These are phyloP conservation scores for Cercospora nicotianae DNA, from an alignment of 2,329 filamentous ascomycete genomes.

Conservation along the genomic window DNA sequence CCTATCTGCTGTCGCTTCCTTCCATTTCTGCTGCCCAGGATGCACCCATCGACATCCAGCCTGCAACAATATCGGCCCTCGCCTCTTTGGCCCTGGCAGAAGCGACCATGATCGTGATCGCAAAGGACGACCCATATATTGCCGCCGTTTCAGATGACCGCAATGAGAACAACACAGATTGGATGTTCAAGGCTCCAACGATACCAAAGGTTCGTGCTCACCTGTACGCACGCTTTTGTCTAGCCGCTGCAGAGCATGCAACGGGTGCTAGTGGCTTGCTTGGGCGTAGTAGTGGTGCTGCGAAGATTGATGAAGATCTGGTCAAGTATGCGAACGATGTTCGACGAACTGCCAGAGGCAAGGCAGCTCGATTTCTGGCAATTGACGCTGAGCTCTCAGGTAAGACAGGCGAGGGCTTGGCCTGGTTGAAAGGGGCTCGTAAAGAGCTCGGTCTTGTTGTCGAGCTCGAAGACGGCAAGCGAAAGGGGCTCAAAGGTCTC, in stretches of 20 bases:
- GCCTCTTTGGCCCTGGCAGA: conserved; percentile 74
- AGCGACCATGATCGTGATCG: conserved; percentile 81
- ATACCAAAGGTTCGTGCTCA: conserved; percentile 87
- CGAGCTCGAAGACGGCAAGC: conserved; percentile 48
- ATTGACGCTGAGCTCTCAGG: conserved; percentile 83
- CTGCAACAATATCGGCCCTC: conserved; percentile 47
- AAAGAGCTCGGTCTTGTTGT: conserved; percentile 68
- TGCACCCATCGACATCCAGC: conserved; percentile 45
- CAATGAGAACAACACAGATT: conserved; percentile 82
- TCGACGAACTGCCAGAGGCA: conserved; percentile 71
- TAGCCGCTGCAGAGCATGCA: conserved; percentile 86
- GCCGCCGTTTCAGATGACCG: conserved; percentile 76
- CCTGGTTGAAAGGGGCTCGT: conserved; percentile 78
- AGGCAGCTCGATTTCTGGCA: conserved; percentile 85
- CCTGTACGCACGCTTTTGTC: conserved; percentile 81
- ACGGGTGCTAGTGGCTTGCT: conserved; percentile 64
- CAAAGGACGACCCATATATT: conserved; percentile 94
- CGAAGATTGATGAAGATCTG: conserved; percentile 63
- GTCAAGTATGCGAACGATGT: conserved; percentile 75
- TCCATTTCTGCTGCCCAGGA: conserved; percentile 53
- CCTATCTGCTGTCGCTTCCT: conserved; percentile 57
- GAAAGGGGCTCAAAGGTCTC: conserved; percentile 61
- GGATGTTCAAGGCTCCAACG: conserved; percentile 91
- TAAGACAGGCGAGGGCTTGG: conserved; percentile 79
- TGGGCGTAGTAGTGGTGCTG: conserved; percentile 37